Base-by-base conservation (phyloP, 1,284 basidiomycete species). In the Schizopora paradoxa region DNA sequence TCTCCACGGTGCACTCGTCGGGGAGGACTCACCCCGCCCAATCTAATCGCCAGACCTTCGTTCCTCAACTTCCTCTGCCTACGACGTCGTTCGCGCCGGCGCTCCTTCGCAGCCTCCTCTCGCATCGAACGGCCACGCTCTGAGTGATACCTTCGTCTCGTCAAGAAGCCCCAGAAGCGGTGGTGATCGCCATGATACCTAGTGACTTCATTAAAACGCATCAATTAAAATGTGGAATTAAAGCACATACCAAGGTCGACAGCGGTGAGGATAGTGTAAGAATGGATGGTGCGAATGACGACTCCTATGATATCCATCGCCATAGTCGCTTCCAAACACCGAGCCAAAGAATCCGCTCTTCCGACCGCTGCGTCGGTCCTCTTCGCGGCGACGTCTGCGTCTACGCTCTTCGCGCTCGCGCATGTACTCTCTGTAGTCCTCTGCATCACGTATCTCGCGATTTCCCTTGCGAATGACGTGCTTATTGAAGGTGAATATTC, bases 171-270 rank as follows among this genome's bases (percentile, higher is more conserved):
- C 45, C 45, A 43, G 7, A 51, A 25, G 4, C 49, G 45, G 28
- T 40, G 31, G 31, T 51, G 49, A 8, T 34, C 40, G 14, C 49
- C 49, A 26, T 51, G 45, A 33, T 51, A 47, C 41, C 49, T 51
- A 16, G 16, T 14, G 14, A 43, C 1, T 11, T 2, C 22, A 27
- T 27, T 21, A 14, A 10, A 34, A 28, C 37, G n/a, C 28, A 34
- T 2, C 28, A 38, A 14, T 4, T 34, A 6, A 6, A n/a, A n/a
- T 10, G 8, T 21, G 14, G 18, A 19, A 13, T 18, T 14, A 27
- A 21, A 7, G 13, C 28, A 36, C 49, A 35, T 18, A 51, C 49
- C 38, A 22, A 21, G 49, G 49, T 5, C 40, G 45, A 26, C 45
- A 51, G 5, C 45, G 49, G 31, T 35, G 45, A 11, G 18, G 37